A percentile compares a stretch with the other conserved stretches of the same genome.
These are phyloP conservation scores for Fusarium foetens DNA, from an alignment of 2,329 filamentous ascomycete species.

Conservation along the genomic window DNA sequence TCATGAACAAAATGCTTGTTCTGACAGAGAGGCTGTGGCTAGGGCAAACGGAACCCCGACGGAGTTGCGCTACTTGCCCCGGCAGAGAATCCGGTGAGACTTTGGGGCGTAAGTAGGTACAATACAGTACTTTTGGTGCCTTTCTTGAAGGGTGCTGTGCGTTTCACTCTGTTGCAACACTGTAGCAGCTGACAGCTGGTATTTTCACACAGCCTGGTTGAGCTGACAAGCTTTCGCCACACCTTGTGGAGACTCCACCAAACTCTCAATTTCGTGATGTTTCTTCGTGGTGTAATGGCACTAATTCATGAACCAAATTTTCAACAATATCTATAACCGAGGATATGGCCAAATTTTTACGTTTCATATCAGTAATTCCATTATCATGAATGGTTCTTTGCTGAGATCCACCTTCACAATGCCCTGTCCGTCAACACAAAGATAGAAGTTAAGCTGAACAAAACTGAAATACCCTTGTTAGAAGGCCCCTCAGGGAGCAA, in stretches of 20 bases:
- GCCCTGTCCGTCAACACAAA: not conserved
- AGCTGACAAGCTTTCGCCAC: constrained; percentile 20
- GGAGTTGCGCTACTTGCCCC: constrained; percentile 25
- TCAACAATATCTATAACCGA: constrained; percentile 11
- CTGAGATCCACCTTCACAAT: constrained; percentile 20
- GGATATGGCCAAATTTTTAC: constrained; percentile 18
- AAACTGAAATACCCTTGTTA: constrained; percentile 19
- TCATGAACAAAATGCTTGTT: constrained; percentile 20
- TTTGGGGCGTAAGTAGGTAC: constrained; percentile 12
- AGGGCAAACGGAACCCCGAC: constrained; percentile 13
- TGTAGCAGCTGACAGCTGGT: constrained; percentile 16
- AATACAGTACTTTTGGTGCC: not conserved
- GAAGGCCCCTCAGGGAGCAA: not conserved
- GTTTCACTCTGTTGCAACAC: constrained; percentile 10
- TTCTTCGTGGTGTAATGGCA: not conserved
- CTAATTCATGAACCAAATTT: not conserved
- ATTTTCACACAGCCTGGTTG: constrained; percentile 12
- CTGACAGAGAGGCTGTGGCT: constrained; percentile 29
- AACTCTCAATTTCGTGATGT: not conserved
- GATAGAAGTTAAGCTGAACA: constrained; percentile 4
- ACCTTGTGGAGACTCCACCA: constrained; percentile 13
- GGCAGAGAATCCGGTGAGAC: constrained; percentile 18
- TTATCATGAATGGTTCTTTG: not conserved
- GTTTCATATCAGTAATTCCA: constrained; percentile 11
- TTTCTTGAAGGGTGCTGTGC: not conserved